Conservation (phyloP, 805 yeast species). For the Cyberlindnera veronae region DNA sequence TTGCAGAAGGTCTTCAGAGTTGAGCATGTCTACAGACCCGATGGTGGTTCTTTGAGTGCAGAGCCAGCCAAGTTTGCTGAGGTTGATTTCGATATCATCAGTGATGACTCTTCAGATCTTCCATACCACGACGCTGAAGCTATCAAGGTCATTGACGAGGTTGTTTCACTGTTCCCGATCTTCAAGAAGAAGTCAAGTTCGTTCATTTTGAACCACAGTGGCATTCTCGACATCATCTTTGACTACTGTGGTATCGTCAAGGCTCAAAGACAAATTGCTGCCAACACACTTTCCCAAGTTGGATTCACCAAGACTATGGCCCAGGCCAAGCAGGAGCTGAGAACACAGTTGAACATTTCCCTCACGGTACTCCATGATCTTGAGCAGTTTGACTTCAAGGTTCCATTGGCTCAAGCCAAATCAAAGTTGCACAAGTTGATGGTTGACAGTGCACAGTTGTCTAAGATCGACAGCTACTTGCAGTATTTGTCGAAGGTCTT, state of each 20-base stretch:
- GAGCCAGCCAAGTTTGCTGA: conserved; percentile 79
- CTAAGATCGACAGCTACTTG: conserved; percentile 60
- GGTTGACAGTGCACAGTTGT: conserved; percentile 66
- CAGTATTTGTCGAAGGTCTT: conserved; percentile 59
- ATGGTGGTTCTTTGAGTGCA: conserved; percentile 50
- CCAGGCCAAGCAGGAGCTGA: conserved; percentile 52
- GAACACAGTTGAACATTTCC: conserved; percentile 68
- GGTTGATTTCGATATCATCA: conserved; percentile 75
- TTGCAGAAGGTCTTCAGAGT: conserved; percentile 63
- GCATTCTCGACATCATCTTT: conserved; percentile 68
- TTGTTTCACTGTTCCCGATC: conserved; percentile 62
- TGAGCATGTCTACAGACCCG: conserved; percentile 79
- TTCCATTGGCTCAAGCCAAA: conserved; percentile 63
- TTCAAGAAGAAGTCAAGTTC: conserved; percentile 52
- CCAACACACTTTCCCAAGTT: conserved; percentile 69
- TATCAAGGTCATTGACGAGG: conserved; percentile 75
- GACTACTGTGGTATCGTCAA: conserved; percentile 80
- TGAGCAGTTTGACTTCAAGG: conserved; percentile 71
- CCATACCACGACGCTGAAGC: conserved; percentile 83
- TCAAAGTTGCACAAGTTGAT: conserved; percentile 62
- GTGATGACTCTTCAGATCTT: conserved; percentile 44
- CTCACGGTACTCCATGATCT: conserved; percentile 81
- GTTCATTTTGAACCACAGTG: conserved; percentile 76
- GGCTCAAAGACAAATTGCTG: conserved; percentile 66
- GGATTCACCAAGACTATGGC: conserved; percentile 65